Base-by-base conservation (phyloP, 305 asterid species). In the Fraxinus paxiana region DNA sequence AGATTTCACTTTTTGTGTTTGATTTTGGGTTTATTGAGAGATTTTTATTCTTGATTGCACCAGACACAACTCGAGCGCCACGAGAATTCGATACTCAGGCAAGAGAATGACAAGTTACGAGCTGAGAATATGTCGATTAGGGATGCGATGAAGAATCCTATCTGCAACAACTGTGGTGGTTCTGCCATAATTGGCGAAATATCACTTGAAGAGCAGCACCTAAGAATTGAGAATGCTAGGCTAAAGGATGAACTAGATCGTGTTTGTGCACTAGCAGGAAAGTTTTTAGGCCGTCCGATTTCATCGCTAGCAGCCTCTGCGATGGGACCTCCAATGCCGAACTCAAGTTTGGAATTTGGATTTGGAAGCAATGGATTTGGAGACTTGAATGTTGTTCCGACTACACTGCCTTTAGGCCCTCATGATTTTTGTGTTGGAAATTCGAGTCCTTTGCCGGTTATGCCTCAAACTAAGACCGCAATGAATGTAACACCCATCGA, bases 1-100 rank as follows among this genome's bases (percentile, higher is more conserved):
- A 48, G 7, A 48, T 15, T 13, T 13, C 2, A n/a, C 35, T 13
- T 22, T 63, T 8, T 24, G 13, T 63, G 72, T 8, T 26, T n/a
- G 37, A 41, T 26, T 18, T 12, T 28, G 37, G 12, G 73, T 26
- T 67, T 67, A 33, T 26, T 51, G 69, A 35, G 24, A 56, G 20
- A 51, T 10, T 35, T 69, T n/a, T 3, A 61, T 79, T 77, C n/a
- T 80, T 85, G 76, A 74, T 35, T 84, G 13, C 10, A 77, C 74
- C 88, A 95, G 99, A 92, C 97, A 0, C 99, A 92, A 86, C 79
- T 92, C 38, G 99, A 94, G 83, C 92, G 97, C 72, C 98, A 94
- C 82, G 98, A 96, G 84, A 96, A 96, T 71, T 91, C 98, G 0
- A 73, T 96, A 12, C 92, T 96, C 13, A 76, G 97, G 87, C 95